These are phyloP conservation scores for Fusarium sp. DNA, from an alignment of 2,329 filamentous ascomycete species.

Conservation along the genomic window DNA sequence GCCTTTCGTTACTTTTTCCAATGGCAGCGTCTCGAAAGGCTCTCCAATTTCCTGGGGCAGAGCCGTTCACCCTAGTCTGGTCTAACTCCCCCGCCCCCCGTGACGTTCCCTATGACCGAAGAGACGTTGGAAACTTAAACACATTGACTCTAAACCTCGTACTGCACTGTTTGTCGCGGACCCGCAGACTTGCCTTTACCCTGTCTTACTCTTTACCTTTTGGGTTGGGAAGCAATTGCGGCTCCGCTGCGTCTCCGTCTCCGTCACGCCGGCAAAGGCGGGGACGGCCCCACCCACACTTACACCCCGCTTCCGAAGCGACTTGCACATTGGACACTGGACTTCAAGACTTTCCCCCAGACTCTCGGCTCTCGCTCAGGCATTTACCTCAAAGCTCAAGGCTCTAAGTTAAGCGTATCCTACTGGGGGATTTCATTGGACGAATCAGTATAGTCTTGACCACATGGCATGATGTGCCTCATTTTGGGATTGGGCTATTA, in stretches of 20 bases:
- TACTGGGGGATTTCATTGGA: background rate
- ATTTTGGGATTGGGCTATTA: background rate
- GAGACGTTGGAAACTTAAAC: slow-evolving; percentile 10
- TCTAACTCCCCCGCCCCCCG: slow-evolving; percentile 24
- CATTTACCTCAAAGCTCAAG: background rate
- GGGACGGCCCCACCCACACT: slow-evolving; percentile 31
- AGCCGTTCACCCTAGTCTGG: slow-evolving; percentile 37
- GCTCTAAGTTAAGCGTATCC: background rate
- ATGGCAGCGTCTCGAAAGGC: slow-evolving; percentile 15
- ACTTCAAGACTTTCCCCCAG: slow-evolving; percentile 6
- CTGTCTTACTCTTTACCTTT: background rate
- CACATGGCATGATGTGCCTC: slow-evolving; percentile 8
- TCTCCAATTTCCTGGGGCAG: slow-evolving; percentile 35
- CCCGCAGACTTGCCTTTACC: slow-evolving; percentile 37
- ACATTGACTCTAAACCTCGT: background rate
- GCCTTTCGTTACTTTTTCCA: background rate
- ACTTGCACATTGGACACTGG: background rate
- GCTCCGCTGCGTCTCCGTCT: slow-evolving; percentile 46
- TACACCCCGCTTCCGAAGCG: slow-evolving; percentile 14
- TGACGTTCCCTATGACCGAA: slow-evolving; percentile 44
- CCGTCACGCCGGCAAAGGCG: slow-evolving; percentile 41
- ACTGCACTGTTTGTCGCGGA: slow-evolving; percentile 37
- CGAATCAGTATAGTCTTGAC: background rate
- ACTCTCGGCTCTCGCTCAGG: background rate
- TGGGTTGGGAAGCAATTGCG: slow-evolving; percentile 34